phyloP scores from a whole-genome alignment of 2,329 filamentous ascomycete species.

The Diaporthe australafricana region DNA sequence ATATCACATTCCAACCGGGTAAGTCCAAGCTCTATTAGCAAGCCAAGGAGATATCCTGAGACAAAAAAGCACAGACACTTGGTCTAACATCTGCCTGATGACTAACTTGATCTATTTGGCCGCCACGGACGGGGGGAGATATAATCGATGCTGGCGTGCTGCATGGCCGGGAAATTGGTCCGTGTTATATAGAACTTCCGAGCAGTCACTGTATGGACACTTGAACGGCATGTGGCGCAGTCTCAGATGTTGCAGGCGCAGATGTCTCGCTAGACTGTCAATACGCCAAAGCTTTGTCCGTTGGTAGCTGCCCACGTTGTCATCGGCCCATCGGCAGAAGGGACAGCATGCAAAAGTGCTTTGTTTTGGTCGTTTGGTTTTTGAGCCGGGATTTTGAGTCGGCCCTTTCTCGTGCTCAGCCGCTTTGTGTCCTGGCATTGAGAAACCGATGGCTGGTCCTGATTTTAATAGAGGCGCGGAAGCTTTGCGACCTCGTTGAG shows the following conservation, averaged over 20 bases:
- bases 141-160: not conserved
- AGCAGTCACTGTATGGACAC: not conserved
- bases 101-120: too few relatives aligned
- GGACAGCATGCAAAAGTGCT: not conserved
- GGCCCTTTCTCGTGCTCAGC: not conserved
- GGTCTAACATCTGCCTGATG: too few relatives aligned
- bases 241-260: not conserved
- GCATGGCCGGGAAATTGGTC: not conserved
- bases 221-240: not conserved
- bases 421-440: not conserved
- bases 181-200: not conserved
- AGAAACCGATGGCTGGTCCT: not conserved
- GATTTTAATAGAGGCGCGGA: not conserved
- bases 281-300: too few relatives aligned
- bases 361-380: not conserved
- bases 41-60: too few relatives aligned
- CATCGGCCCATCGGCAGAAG: not conserved
- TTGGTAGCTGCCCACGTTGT: not conserved
- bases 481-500: not conserved
- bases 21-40: too few relatives aligned
- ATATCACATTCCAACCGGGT: too few relatives aligned
- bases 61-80: too few relatives aligned
- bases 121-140: not conserved
- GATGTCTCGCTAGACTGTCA: too few relatives aligned
- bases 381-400: not conserved